Conservation (phyloP, 305 asterid genomes). For the Fraxinus angustifolia region DNA sequence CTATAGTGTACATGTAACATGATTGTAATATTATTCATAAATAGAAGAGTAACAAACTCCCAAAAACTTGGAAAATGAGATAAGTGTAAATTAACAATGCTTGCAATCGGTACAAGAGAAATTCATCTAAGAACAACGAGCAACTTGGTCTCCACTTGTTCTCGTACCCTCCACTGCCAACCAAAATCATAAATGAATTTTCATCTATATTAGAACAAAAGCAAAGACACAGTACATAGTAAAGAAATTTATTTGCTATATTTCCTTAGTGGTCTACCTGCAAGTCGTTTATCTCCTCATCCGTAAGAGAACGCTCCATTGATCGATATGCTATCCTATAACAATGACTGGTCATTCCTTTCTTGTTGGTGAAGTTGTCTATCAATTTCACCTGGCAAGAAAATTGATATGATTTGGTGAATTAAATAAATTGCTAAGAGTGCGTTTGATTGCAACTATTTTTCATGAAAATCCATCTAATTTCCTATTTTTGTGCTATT, state of each 20-base stretch:
- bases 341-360: slow-evolving; percentile 90
- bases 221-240: background rate
- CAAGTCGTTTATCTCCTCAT: slow-evolving; percentile 83
- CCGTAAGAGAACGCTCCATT: slow-evolving; percentile 92
- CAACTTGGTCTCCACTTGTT: slow-evolving; percentile 59
- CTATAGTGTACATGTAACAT: no score
- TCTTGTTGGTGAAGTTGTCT: slow-evolving; percentile 69
- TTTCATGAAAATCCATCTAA: no score
- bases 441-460: no score
- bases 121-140: slow-evolving; percentile 60
- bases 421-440: no score
- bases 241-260: background rate
- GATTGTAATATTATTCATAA: no score
- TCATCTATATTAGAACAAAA: background rate
- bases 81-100: background rate
- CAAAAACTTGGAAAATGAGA: background rate
- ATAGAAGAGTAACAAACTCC: background rate
- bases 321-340: slow-evolving; percentile 86
- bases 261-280: slow-evolving; percentile 45
- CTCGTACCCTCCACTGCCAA: slow-evolving; percentile 75
- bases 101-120: background rate
- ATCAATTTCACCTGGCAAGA: slow-evolving; percentile 52
- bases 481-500: no score
- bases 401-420: background rate
- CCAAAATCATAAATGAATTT: background rate